A percentile compares a stretch with the other conserved stretches of the same genome.
Conservation (phyloP, 441 rosid genomes). For the Croton setiger region DNA sequence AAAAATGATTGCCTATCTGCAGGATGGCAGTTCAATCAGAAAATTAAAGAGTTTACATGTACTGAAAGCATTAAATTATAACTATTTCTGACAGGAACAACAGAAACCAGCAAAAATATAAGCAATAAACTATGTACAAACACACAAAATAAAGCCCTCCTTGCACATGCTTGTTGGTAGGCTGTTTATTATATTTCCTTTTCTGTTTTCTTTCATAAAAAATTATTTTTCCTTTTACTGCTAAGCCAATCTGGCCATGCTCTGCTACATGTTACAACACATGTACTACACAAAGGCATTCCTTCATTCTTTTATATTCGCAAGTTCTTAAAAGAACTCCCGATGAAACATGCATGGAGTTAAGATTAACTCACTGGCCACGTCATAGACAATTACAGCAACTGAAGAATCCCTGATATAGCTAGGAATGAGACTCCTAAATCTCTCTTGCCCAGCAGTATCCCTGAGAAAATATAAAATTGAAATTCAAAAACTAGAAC, state of each 20-base stretch:
- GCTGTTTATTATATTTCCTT: neutral
- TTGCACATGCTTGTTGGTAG: neutral
- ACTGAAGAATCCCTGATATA: conserved; percentile 90
- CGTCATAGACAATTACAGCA: conserved; percentile 48
- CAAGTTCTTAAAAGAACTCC: neutral
- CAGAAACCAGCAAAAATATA: neutral
- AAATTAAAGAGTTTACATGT: neutral
- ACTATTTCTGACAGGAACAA: neutral
- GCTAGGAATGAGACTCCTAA: conserved; percentile 94
- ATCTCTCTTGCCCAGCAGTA: conserved; percentile 88
- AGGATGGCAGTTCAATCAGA: conserved; percentile 21
- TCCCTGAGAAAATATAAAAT: conserved; percentile 50
- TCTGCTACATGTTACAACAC: neutral
- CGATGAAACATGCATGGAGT: neutral
- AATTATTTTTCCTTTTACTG: neutral
- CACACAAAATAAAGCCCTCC: no score
- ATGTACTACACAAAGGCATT: neutral
- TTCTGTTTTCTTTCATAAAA: neutral
- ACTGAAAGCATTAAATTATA: neutral
- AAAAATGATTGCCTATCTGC: conserved; percentile 81
- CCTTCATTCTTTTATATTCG: neutral
- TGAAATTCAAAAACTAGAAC: conserved; percentile 10
- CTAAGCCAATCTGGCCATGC: neutral
- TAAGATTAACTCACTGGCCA: conserved; percentile 19
- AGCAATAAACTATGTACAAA: neutral